Percentiles rank a stretch among this genome's conserved stretches.
phyloP scores from a whole-genome alignment of 2,329 filamentous ascomycete species.

The Exophiala oligosperma region DNA sequence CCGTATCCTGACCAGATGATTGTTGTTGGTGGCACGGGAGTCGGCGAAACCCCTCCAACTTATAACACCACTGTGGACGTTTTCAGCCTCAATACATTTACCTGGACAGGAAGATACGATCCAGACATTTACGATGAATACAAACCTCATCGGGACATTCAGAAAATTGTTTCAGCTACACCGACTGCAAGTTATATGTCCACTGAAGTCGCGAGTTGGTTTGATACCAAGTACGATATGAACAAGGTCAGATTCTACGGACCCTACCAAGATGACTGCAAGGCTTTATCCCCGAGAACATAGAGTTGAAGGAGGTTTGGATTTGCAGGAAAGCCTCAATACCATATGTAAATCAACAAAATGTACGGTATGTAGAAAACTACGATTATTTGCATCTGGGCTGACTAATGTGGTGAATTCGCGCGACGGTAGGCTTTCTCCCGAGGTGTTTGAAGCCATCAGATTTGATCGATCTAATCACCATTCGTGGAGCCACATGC shows the following conservation, averaged over 20 bases:
- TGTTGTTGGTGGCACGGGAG: conserved; percentile 35
- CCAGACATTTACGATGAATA: conserved; percentile 34
- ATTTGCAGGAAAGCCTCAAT: no score
- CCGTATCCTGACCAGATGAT: conserved; percentile 51
- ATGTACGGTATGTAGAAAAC: no score
- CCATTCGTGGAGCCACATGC: no score
- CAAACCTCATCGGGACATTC: conserved; percentile 23
- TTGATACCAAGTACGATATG: conserved; percentile 59
- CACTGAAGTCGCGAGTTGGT: conserved; percentile 43
- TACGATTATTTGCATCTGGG: no score
- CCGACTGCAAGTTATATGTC: conserved; percentile 19
- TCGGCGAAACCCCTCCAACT: background rate
- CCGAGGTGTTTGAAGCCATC: no score
- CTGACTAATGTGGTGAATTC: no score
- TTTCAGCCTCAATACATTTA: conserved; percentile 36
- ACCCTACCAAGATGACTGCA: conserved; percentile 43
- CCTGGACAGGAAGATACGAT: conserved; percentile 34
- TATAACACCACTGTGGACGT: conserved; percentile 46
- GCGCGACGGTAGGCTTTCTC: no score
- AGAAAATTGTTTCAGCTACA: conserved; percentile 32
- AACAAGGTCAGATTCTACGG: conserved; percentile 58
- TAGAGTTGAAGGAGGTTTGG: no score
- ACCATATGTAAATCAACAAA: no score
- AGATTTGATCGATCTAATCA: no score
- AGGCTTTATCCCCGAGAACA: no score